Percentiles rank a stretch among this genome's conserved stretches.
Conservation (phyloP, 2,329 filamentous ascomycete species). For the Fusarium secorum region DNA sequence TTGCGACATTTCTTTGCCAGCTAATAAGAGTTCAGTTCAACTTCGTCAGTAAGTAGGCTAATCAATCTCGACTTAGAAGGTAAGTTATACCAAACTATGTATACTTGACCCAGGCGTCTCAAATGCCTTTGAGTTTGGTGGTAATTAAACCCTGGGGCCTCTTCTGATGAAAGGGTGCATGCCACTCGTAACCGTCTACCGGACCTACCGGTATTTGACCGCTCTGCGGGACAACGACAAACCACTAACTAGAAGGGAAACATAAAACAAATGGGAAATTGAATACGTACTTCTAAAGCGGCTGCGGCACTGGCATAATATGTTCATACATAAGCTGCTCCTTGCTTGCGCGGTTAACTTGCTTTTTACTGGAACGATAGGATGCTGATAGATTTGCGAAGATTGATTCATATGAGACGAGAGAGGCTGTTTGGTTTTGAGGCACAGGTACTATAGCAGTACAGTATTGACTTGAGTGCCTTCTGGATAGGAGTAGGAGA, state of each 20-base stretch:
- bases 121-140: not conserved
- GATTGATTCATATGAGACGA: not conserved
- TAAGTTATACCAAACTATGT: not conserved
- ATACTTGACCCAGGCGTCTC: not conserved
- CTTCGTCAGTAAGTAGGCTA: not conserved
- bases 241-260: not conserved
- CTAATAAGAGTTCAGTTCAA: not conserved
- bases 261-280: not conserved
- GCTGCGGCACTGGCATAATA: constrained; percentile 5
- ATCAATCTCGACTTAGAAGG: not conserved
- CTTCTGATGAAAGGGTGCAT: constrained; percentile 1
- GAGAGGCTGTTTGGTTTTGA: not conserved
- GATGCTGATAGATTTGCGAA: not conserved
- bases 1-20: constrained; percentile 6
- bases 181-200: constrained; percentile 5
- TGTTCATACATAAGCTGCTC: not conserved
- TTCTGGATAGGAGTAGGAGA: not conserved
- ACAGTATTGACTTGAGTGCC: not conserved
- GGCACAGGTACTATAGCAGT: not conserved
- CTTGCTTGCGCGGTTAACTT: not conserved
- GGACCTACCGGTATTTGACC: constrained; percentile 9
- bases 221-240: not conserved
- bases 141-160: not conserved
- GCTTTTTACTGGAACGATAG: not conserved
- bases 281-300: not conserved